Evolutionary conservation across 2,329 filamentous ascomycete genomes (phyloP).

Genomic region (Exserohilum turcica): DNA sequence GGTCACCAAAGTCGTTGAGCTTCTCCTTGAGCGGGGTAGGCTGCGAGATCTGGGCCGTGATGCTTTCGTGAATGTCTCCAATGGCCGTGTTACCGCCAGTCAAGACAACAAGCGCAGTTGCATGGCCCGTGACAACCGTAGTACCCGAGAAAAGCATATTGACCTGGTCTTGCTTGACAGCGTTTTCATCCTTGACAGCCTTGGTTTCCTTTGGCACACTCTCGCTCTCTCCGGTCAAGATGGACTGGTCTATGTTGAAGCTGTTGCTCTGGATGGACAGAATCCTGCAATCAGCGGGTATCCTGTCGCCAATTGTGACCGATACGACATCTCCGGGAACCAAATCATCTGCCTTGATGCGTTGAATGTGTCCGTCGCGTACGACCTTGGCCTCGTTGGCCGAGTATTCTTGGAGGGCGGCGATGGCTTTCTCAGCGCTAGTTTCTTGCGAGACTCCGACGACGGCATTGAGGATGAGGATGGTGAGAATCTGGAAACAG

Average conservation of each 20-base stretch:
- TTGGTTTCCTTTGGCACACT: conserved; percentile 85
- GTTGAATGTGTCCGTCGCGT: conserved; percentile 78
- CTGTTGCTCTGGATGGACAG: conserved; percentile 94
- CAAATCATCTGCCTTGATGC: conserved; percentile 93
- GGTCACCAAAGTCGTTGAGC: conserved; percentile 96
- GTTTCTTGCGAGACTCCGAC: conserved; percentile 98
- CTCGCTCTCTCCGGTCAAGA: conserved; percentile 96
- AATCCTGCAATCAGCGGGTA: conserved; percentile 92
- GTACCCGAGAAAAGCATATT: conserved; percentile 99
- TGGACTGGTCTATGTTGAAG: conserved; percentile 95
- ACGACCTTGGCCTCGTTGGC: conserved; percentile 96
- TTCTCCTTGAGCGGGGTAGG: conserved; percentile 98
- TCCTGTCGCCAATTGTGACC: conserved; percentile 86
- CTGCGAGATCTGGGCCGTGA: conserved; percentile 95
- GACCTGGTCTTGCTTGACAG: conserved; percentile 95
- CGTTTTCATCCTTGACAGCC: conserved; percentile 74
- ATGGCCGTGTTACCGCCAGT: conserved; percentile 93
- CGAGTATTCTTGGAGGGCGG: conserved; percentile 97
- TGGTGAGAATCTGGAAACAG: conserved; percentile 81
- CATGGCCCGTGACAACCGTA: conserved; percentile 92
- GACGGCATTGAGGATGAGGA: conserved; percentile 93
- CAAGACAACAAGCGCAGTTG: conserved; percentile 85
- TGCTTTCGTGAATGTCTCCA: conserved; percentile 98
- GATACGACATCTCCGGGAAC: conserved; percentile 93
- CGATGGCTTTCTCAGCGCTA: conserved; percentile 97